Evolutionary conservation across 768 basidiomycete genomes (phyloP), one percentile per base, ranked within the genome.

Genomic region (Phylloporus rhodoxanthus): DNA sequence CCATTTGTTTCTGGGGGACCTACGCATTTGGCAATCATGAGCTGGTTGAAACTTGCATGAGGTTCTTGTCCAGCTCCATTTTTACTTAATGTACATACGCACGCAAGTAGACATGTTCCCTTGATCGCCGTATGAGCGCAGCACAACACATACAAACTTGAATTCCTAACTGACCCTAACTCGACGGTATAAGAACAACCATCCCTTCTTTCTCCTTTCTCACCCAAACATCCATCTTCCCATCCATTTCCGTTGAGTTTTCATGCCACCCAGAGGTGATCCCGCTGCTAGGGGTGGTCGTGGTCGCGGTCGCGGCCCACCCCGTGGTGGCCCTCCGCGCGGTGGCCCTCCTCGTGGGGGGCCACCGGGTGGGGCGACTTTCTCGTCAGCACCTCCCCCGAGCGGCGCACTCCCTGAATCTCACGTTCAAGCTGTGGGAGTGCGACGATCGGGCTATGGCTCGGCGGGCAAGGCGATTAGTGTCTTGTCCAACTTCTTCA

Each of bases 391-490:
- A 60, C 43, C 70, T 61, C 37, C 69, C 13, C 67, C 73, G 11
- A 73, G 61, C n/a, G 59, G 58, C 29, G 52, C 58, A 39, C 61
- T 67, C 23, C 66, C 66, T 42, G 60, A 53, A 37, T 43, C 55
- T 15, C 77, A 78, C 56, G 68, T 79, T 43, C 51, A 65, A 40
- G 73, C 82, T 25, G 71, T 87, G 34, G 87, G 86, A 15, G 88
- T 89, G 32, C 82, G 76, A 57, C 74, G 88, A 34, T 76, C 84
- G 25, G 76, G 73, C 32, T 86, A 76, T 57, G 87, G 85, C 19
- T 74, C 70, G 0, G 71, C 73, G 9, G 88, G 87, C 4, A 70
- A 63, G 20, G 56, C 63, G 2, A 69, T 75, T 25, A 57, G 54
- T 13, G 71, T 80, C 6, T 54, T 49, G 7, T 73, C 78, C 28